Base-by-base conservation (phyloP, 2,329 filamentous ascomycete genomes). In the Xylariaceae sp. region DNA sequence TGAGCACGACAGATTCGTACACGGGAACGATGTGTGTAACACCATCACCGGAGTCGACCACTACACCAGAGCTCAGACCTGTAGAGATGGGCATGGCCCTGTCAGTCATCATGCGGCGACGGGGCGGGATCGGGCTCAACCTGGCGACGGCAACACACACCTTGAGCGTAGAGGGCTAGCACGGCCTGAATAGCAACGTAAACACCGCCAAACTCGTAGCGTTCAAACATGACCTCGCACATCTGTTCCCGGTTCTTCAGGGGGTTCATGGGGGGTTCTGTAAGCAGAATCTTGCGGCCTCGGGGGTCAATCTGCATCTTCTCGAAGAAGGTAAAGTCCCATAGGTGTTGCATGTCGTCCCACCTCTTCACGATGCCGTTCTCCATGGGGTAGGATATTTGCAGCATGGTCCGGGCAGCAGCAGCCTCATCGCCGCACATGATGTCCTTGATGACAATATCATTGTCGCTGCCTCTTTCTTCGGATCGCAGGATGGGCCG, bases 311-410 rank as follows among this genome's bases (percentile, higher is more conserved):
- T 79, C 73, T 91, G 85, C 83, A 99, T 89, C 83, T 97, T 97
- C 72, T 99, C 92, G 74, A 83, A 87, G 73, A 99, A 99, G 21
- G 94, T 99, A 73, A 95, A 97, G 76, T 99, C 92, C 94, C 94
- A 99, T 52, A 99, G 85, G 70, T 97, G 92, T 78, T 96, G 89
- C 94, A 99, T 99, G 73, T 99, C 94, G 65, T 99, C 94, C 94
- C 94, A 99, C 70, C 91, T 92, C 83, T 96, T 97, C 63, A 99
- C 91, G 67, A 99, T 97, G 67, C 94, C 94, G 72, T 99, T 99
- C 74, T 99, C 94, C 94, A 99, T 99, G 65, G 94, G 94, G 72
- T 99, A 99, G 73, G 88, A 95, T 70, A 99, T 95, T 74, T 99
- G 94, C 57, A 99, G 85, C 91, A 96, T 96, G 59, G 89, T 96